These are phyloP conservation scores for Turritis glabra DNA, from an alignment of 345 rosid species.

Conservation along the genomic window DNA sequence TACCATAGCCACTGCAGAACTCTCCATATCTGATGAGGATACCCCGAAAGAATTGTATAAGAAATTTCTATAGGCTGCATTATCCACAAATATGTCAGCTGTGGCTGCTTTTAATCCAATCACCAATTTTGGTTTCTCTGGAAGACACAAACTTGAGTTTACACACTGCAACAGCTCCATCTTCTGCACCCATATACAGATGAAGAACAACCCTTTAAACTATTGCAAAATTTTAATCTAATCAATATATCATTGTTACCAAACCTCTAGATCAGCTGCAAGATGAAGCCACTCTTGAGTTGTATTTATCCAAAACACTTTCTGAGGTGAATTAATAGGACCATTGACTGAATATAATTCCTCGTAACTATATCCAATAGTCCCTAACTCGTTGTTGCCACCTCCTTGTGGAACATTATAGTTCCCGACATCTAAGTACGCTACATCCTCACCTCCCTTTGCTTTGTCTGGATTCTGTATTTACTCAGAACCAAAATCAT, in stretches of 20 bases:
- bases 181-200: conserved; percentile 33
- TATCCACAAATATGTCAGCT: conserved; percentile 53
- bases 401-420: conserved; percentile 45
- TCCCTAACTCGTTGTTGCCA: conserved; percentile 44
- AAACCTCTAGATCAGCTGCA: conserved; percentile 52
- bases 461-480: conserved; percentile 43
- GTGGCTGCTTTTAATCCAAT: conserved; percentile 49
- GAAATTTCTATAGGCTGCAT: conserved; percentile 53
- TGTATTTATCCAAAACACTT: conserved; percentile 45
- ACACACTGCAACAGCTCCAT: conserved; percentile 48
- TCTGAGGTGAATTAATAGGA: conserved; percentile 29
- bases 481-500: not conserved
- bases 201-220: not conserved
- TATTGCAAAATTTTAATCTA: not conserved
- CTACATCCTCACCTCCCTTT: conserved; percentile 23
- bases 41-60: conserved; percentile 42
- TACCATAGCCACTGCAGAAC: conserved; percentile 57
- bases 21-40: conserved; percentile 58
- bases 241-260: not conserved
- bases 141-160: conserved; percentile 52
- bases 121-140: conserved; percentile 48
- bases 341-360: conserved; percentile 41
- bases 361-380: conserved; percentile 40
- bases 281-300: conserved; percentile 51
- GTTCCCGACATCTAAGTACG: conserved; percentile 39